A percentile compares a stretch with the other conserved stretches of the same genome.
These are phyloP conservation scores for Xylariaceae sp. DNA, from an alignment of 2,329 filamentous ascomycete species.

Conservation along the genomic window DNA sequence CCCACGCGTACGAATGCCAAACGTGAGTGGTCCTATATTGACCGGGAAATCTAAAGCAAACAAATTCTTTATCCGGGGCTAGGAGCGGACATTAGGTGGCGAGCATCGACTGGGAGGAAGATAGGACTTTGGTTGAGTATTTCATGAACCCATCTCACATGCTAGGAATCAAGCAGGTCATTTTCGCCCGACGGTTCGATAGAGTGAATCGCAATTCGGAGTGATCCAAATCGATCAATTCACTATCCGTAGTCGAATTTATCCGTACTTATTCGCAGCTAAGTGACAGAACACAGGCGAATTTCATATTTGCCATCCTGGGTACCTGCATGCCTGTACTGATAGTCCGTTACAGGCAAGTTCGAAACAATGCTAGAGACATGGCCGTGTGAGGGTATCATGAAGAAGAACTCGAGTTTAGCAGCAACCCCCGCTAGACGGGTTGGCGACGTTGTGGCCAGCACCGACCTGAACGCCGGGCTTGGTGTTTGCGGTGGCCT, in stretches of 20 bases:
- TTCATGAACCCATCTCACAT: slow-evolving; percentile 22
- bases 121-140: slow-evolving; percentile 4
- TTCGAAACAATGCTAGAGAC: slow-evolving; percentile 26
- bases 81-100: slow-evolving; percentile 24
- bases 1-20: slow-evolving; percentile 25
- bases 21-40: slow-evolving; percentile 21
- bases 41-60: slow-evolving; percentile 31
- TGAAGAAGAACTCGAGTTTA: slow-evolving; percentile 46
- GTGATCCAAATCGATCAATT: slow-evolving; percentile 31
- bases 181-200: slow-evolving; percentile 10
- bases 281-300: slow-evolving; percentile 23
- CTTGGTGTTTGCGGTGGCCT: slow-evolving; percentile 94
- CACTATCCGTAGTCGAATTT: slow-evolving; percentile 28
- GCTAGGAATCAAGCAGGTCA: slow-evolving; percentile 16
- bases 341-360: slow-evolving; percentile 26
- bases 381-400: slow-evolving; percentile 30
- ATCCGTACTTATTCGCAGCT: slow-evolving; percentile 13
- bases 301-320: slow-evolving; percentile 27
- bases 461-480: slow-evolving; percentile 93
- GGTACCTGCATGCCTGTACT: slow-evolving; percentile 28
- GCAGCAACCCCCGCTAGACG: slow-evolving; percentile 84
- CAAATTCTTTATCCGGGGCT: slow-evolving; percentile 28
- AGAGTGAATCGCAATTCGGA: slow-evolving; percentile 12
- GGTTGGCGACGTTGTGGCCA: slow-evolving; percentile 88
- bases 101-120: slow-evolving; percentile 17